Base-by-base conservation (phyloP, 1,284 basidiomycete genomes). In the Cryptococcus sp. region DNA sequence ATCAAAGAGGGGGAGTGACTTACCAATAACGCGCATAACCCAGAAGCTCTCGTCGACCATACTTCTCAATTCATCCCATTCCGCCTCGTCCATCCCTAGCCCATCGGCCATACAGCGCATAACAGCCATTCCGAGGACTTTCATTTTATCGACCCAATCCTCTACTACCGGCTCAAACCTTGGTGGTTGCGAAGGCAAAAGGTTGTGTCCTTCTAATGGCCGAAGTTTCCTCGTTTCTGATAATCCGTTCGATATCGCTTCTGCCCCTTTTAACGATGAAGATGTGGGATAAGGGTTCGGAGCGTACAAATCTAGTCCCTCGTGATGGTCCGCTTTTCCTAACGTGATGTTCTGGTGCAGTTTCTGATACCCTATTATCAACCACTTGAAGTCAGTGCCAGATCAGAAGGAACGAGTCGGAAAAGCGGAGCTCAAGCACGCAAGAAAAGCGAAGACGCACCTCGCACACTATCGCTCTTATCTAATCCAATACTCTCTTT, bases 21-120 rank as follows among this genome's bases (percentile, higher is more conserved):
- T 55, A 87, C 88, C 89, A 58, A 92, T 89, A 3, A 87, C 79
- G 4, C 91, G 83, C 88, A 92, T 87, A 7, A 87, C 84, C 91
- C 91, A 93, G 70, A 93, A 94, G 61, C 85, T 87, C 65, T 92
- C 84, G 62, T 90, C 84, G 0, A 92, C 86, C 69, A 87, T 83
- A 22, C 74, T 71, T 25, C 82, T 83, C 52, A 93, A 79, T 0
- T 83, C 82, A 23, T 79, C 59, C 87, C 88, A 89, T 72, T 93
- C 91, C 3, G 84, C 83, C 0, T 73, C 60, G 3, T 81, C 82
- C 85, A 91, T 84, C 6, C 87, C 87, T 7, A 93, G 78, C 3
- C 91, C 91, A 59, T 82, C 79, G 1, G 88, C 85, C 87, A 93
- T 92, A 13, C 88, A 91, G 41, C 47, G 60, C 57, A 69, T 69